phyloP scores from a whole-genome alignment of 2,329 filamentous ascomycete species.

The Cercospora canescens region DNA sequence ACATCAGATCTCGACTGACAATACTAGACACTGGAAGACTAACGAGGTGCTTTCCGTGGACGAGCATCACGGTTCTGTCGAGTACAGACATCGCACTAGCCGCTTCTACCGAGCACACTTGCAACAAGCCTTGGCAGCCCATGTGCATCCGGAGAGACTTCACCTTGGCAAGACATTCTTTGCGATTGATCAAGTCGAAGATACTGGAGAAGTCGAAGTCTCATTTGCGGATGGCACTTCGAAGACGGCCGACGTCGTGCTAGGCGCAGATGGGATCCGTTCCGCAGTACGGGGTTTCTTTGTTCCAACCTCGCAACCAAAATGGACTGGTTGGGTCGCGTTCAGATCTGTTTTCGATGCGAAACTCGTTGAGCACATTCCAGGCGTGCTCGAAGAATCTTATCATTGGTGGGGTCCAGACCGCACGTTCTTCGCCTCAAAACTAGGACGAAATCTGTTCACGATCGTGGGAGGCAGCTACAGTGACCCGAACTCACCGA shows the following conservation, averaged over 20 bases:
- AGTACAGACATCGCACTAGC: slow-evolving; percentile 37
- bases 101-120: slow-evolving; percentile 40
- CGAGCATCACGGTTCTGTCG: slow-evolving; percentile 33
- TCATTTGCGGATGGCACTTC: slow-evolving; percentile 35
- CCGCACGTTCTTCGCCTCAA: slow-evolving; percentile 36
- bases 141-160: slow-evolving; percentile 35
- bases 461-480: slow-evolving; percentile 35
- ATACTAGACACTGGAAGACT: slow-evolving; percentile 37
- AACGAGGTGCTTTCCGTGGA: slow-evolving; percentile 40
- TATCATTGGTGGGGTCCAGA: slow-evolving; percentile 35
- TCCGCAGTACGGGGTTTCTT: slow-evolving; percentile 35
- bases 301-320: slow-evolving; percentile 32
- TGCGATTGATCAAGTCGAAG: slow-evolving; percentile 10
- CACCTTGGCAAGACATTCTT: slow-evolving; percentile 36
- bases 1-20: slow-evolving; percentile 1
- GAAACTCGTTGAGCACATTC: slow-evolving; percentile 35
- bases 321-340: slow-evolving; percentile 42
- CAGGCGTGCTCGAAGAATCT: slow-evolving; percentile 38
- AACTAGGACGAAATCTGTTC: slow-evolving; percentile 31
- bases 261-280: slow-evolving; percentile 42
- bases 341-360: slow-evolving; percentile 40
- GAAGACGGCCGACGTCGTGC: slow-evolving; percentile 34
- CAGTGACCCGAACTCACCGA: slow-evolving; percentile 16
- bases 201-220: slow-evolving; percentile 27
- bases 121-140: slow-evolving; percentile 36